Evolutionary conservation across 345 rosid genomes (phyloP), one percentile per base, ranked within the genome.

Genomic region (Dipteronia sinensis): DNA sequence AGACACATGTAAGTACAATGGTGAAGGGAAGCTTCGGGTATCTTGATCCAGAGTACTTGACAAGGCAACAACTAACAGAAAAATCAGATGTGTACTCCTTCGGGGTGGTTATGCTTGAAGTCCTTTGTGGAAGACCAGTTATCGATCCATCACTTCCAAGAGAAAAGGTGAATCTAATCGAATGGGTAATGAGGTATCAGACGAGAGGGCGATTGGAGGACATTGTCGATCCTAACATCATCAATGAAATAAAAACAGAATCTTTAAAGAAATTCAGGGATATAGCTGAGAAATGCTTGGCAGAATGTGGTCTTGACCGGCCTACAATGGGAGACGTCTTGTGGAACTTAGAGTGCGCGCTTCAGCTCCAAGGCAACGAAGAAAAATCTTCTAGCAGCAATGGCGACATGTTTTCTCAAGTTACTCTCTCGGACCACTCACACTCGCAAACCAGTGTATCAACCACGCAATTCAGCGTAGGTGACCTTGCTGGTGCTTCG

Each of bases 21-120:
- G 95, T 91, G 6, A 91, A 89, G 80, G 93, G 95, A 63, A 91
- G 95, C 87, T 91, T 91, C 17, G 91, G 91, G 0, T 90, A 90
- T 69, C 87, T 90, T 11, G 93, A 90, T 80, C 93, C 93, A 1
- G 93, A 90, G 81, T 90, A 90, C 67, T 72, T 88, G 72, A 84
- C 85, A 0, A 87, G 86, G 79, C 91, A 87, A 67, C 89, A 87
- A 16, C 68, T 90, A 65, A 88, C 89, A 0, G 87, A 88, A 75
- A 90, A 87, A 76, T 90, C 92, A 0, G 91, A 90, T 81, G 94
- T 90, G 23, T 90, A 90, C 85, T 89, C 92, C 7, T 90, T 89
- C 25, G 94, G 92, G 58, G 94, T 90, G n/a, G 92, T 90, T 27
- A 86, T 89, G 91, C 78, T 88, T 9, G 94, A 90, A 79, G 84